These are phyloP conservation scores for Senna tora DNA, from an alignment of 306 rosid species.

Conservation along the genomic window DNA sequence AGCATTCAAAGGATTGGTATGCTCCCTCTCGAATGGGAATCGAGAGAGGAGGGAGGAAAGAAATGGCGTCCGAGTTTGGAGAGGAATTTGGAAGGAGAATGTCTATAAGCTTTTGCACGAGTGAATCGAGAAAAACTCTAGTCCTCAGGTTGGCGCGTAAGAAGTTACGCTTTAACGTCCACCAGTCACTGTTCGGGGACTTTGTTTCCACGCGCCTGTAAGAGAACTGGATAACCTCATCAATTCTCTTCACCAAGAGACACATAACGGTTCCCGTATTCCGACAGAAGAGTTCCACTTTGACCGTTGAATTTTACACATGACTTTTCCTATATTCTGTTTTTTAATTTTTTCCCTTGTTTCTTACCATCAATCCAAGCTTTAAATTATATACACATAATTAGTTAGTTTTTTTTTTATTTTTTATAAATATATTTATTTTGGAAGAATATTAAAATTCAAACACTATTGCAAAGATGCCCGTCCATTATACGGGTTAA, in stretches of 20 bases:
- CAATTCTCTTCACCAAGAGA: background rate
- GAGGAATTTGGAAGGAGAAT: background rate
- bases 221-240: no score
- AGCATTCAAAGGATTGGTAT: background rate
- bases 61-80: conserved; percentile 2
- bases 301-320: background rate
- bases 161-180: no score
- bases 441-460: no score
- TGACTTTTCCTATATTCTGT: background rate
- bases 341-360: background rate
- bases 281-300: background rate
- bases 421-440: no score
- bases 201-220: no score
- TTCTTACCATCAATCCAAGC: no score
- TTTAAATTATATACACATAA: no score
- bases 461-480: no score
- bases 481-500: no score
- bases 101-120: background rate
- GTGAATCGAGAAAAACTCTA: conserved; percentile 32
- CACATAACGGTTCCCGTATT: background rate
- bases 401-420: no score
- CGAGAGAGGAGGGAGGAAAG: background rate
- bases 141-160: conserved; percentile 35
- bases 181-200: no score
- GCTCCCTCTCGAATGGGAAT: background rate